Conservation (phyloP, 208 protist genomes). For the Leishmania braziliensis region DNA sequence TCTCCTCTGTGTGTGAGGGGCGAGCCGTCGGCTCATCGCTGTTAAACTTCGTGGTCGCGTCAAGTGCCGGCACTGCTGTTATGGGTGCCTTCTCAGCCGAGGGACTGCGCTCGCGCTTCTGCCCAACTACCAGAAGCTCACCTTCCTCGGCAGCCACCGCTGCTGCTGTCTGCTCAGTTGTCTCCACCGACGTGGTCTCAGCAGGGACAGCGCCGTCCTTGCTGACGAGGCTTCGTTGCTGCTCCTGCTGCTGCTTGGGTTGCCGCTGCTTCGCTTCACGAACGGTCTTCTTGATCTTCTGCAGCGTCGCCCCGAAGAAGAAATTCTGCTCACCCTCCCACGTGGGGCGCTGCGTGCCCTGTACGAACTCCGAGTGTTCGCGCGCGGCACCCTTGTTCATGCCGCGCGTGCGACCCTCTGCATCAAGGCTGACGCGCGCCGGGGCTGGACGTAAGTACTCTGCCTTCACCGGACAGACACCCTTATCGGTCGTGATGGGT, state of each 20-base stretch:
- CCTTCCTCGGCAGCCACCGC: background rate
- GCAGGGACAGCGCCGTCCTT: background rate
- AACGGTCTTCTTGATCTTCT: slow-evolving; percentile 59
- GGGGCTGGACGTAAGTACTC: slow-evolving; percentile 63
- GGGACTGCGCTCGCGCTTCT: slow-evolving; percentile 26
- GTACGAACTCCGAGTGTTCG: slow-evolving; percentile 44
- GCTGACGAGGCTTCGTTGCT: background rate
- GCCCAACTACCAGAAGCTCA: background rate
- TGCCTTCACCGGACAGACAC: slow-evolving; percentile 69
- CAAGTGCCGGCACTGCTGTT: background rate
- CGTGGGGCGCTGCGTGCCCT: slow-evolving; percentile 61
- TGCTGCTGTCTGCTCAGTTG: background rate
- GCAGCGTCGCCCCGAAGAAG: slow-evolving; percentile 57
- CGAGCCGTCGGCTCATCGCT: slow-evolving; percentile 22
- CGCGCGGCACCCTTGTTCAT: slow-evolving; percentile 84
- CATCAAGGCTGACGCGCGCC: slow-evolving; percentile 60
- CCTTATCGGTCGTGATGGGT: slow-evolving; percentile 25
- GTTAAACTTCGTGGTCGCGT: slow-evolving; percentile 25
- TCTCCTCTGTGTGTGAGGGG: slow-evolving; percentile 29
- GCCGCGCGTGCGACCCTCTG: slow-evolving; percentile 64
- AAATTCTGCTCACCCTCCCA: slow-evolving; percentile 82
- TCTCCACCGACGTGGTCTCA: background rate
- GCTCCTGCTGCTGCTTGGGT: slow-evolving; percentile 16
- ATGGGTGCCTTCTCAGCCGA: background rate
- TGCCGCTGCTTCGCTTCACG: slow-evolving; percentile 34